Evolutionary conservation across 108 stramenopile species (phyloP).

Genomic region (Cylindrotheca closterium): DNA sequence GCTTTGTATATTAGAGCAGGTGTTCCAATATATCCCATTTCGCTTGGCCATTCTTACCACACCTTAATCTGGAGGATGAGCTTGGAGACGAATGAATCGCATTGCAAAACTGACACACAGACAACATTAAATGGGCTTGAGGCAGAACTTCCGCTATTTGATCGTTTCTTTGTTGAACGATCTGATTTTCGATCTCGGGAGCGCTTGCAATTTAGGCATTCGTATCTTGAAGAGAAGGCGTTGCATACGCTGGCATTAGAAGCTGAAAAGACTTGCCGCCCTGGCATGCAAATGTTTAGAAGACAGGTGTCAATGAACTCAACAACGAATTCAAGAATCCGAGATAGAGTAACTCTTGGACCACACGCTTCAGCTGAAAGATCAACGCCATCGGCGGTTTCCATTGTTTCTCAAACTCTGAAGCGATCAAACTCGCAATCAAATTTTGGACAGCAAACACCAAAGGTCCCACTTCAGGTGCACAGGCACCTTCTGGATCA

Average conservation of each 20-base stretch:
- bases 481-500: conserved; percentile 83
- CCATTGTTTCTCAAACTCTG: too few species aligned
- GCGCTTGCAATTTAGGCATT: conserved; percentile 1
- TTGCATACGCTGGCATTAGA: conserved; percentile 21
- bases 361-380: too few species aligned
- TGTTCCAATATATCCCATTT: conserved; percentile 78
- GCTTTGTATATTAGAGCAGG: conserved; percentile 66
- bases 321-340: too few species aligned
- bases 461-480: conserved; percentile 50
- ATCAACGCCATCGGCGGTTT: too few species aligned
- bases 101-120: conserved; percentile 1
- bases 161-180: conserved; percentile 24
- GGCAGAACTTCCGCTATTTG: not conserved
- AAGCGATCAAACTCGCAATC: conserved; percentile 29
- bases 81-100: conserved; percentile 45
- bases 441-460: conserved; percentile 16
- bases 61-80: conserved; percentile 77
- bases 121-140: not conserved
- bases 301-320: conserved; percentile 16
- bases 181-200: conserved; percentile 18
- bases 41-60: conserved; percentile 69
- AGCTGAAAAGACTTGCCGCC: not conserved
- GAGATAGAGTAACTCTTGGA: too few species aligned
- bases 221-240: conserved; percentile 72
- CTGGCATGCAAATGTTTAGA: conserved; percentile 2